Conservation (phyloP, 169 alveolate genomes). For the Cryptosporidium meleagridis region DNA sequence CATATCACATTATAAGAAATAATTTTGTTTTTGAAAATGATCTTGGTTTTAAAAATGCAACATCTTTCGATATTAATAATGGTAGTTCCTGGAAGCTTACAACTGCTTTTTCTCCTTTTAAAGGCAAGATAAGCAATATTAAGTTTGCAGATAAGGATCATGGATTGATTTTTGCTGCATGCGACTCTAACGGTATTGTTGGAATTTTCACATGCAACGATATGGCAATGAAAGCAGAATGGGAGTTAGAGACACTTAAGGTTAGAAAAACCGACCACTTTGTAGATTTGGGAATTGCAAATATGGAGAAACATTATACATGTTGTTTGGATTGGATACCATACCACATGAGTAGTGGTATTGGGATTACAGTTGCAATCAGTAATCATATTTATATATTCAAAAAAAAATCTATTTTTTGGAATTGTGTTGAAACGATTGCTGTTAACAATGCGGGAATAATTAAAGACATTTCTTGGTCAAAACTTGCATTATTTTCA, state of each 20-base stretch:
- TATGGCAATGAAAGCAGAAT: slow-evolving; percentile 1
- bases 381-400: slow-evolving; percentile 12
- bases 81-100: slow-evolving; percentile 28
- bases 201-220: slow-evolving; percentile 52
- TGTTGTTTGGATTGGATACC: slow-evolving; percentile 66
- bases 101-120: slow-evolving; percentile 34
- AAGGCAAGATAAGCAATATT: slow-evolving; percentile 22
- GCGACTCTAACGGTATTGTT: slow-evolving; percentile 47
- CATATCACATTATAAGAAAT: slow-evolving; percentile 45
- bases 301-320: neutral
- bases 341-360: neutral
- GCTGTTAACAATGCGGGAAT: slow-evolving; percentile 16
- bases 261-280: slow-evolving; percentile 24
- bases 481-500: neutral
- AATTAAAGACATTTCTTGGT: slow-evolving; percentile 57
- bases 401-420: slow-evolving; percentile 4
- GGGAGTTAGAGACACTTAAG: slow-evolving; percentile 47
- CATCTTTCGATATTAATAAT: neutral
- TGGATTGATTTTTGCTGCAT: slow-evolving; percentile 62
- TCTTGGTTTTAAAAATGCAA: neutral
- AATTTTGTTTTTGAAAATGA: neutral
- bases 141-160: slow-evolving; percentile 45
- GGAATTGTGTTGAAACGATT: slow-evolving; percentile 66
- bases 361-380: slow-evolving; percentile 28
- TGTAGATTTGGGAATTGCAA: neutral